Evolutionary conservation across 1,284 basidiomycete species (phyloP), one percentile per base, ranked within the genome.

Genomic region (Singerocomus rubriflavus): DNA sequence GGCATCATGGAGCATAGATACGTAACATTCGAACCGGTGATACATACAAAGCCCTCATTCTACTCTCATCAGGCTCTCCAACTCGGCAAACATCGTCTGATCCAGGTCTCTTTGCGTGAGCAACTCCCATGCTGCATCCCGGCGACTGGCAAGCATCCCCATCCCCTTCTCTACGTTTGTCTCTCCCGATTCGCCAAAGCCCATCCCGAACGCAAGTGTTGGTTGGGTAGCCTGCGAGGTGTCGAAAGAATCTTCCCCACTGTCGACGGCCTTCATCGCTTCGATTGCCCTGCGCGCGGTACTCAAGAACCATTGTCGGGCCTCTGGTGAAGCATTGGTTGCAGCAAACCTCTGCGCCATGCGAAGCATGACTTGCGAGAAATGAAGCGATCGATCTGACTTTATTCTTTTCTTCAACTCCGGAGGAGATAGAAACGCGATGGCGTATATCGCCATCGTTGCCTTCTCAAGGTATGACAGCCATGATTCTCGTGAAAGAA

Each of bases 251-350:
- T 93, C 89, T 56, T 79, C 79, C 5, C 77, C 82, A 53, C 90
- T 91, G 64, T 93, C 92, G 48, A 98, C 73, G 41, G 94, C 73
- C 61, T 91, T 91, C 71, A 97, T 76, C 1, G 86, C 82, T 71
- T 97, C 93, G 40, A 93, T 78, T 29, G 90, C 81, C 54, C 95
- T 78, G 37, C 90, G 80, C 44, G 85, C 81, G 44, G 86, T 79
- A 34, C 85, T 77, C 45, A 74, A 64, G 63, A 87, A 92, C 53
- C 79, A 70, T 57, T 65, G 61, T 57, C 82, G 74, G 55, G 76
- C 60, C 62, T 85, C 76, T 51, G 66, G 71, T 33, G 69, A 73
- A 6, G 73, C 73, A 36, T 53, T 66, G 45, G 72, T 70, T 32
- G 71, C 66, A 46, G 84, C 67, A 58, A 85, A 77, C 60, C 78